A percentile compares a stretch with the other conserved stretches of the same genome.
phyloP scores from a whole-genome alignment of 495 filamentous ascomycete species.

The Penicillium cinerascens region DNA sequence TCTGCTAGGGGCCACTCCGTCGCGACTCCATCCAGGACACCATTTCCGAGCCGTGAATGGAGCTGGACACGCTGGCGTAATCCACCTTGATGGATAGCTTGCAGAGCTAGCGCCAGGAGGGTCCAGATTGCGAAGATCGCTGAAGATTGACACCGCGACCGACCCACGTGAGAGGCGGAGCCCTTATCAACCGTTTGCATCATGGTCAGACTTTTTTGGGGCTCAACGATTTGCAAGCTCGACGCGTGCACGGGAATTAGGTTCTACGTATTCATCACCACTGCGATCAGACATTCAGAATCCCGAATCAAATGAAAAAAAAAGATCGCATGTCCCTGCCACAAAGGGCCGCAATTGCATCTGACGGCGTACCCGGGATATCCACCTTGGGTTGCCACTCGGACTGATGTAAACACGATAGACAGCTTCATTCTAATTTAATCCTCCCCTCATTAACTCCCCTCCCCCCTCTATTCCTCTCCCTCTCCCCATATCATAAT shows the following conservation, averaged over 20 bases:
- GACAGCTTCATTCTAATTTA: not conserved
- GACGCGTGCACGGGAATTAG: too few species aligned
- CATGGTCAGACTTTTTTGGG: slow-evolving; percentile 9
- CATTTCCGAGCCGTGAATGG: slow-evolving; percentile 5
- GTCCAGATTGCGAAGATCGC: slow-evolving; percentile 8
- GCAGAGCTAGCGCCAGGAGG: not conserved
- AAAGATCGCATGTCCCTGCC: not conserved
- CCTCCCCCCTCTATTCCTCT: slow-evolving; percentile 3
- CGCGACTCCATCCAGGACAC: not conserved
- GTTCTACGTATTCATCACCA: not conserved
- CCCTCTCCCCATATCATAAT: not conserved
- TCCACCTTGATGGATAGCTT: not conserved
- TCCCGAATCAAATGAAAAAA: not conserved
- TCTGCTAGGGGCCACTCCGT: slow-evolving; percentile 1
- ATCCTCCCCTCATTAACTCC: not conserved
- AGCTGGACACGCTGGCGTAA: slow-evolving; percentile 1
- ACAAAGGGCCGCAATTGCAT: slow-evolving; percentile 1
- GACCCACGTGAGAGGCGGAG: slow-evolving; percentile 22
- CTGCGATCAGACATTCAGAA: not conserved
- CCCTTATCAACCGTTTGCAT: slow-evolving; percentile 26
- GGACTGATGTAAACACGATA: slow-evolving; percentile 21
- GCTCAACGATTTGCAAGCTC: too few species aligned
- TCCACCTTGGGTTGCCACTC: slow-evolving; percentile 28
- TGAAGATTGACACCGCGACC: slow-evolving; percentile 1
- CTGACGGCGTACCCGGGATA: slow-evolving; percentile 16